Base-by-base conservation (phyloP, 140 eudicot species). In the Senecio squalidus region DNA sequence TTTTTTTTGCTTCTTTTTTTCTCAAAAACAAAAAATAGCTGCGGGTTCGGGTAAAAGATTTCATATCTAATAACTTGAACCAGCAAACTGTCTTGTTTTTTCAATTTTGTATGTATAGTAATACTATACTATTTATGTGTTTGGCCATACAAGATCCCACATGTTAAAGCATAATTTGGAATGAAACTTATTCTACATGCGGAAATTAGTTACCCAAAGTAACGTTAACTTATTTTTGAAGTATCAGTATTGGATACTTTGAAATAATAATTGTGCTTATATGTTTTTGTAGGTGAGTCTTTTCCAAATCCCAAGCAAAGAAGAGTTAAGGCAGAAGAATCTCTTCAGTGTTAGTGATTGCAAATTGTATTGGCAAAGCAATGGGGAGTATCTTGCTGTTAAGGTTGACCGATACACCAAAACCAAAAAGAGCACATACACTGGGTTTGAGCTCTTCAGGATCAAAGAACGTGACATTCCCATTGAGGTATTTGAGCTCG, bases 361-460 rank as follows among this genome's bases (percentile, higher is more conserved):
- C 74, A 86, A 91, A 73, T 81, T 91, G 86, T 87, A 91, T 49
- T 91, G 98, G 98, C 98, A 91, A 73, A 86, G 95, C 62, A 91
- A 77, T 34, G 98, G 96, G 4, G 98, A 91, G 6, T 91, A 91
- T 67, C 92, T 91, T 8, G 96, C 94, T n/a, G 96, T 86, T 33
- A 85, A 86, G 69, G 97, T 90, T 61, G 98, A 91, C 54, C 79
- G 96, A 24, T 86, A 91, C 72, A 86, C 96, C 5, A 91, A 83
- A 68, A 91, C 96, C 29, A 86, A 84, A 68, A 91, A 91, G 49
- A 84, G 94, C 79, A 86, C 98, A 3, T 91, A 91, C 43, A 83
- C 95, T 14, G 98, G 98, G 13, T 91, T 91, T 56, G 98, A 91
- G 84, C 88, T 91, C 30, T 91, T 91, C 79, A 78, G 98, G 30